A percentile compares a stretch with the other conserved stretches of the same genome.
Conservation (phyloP, 2,329 filamentous ascomycete species). For the Metarhizium sp. region DNA sequence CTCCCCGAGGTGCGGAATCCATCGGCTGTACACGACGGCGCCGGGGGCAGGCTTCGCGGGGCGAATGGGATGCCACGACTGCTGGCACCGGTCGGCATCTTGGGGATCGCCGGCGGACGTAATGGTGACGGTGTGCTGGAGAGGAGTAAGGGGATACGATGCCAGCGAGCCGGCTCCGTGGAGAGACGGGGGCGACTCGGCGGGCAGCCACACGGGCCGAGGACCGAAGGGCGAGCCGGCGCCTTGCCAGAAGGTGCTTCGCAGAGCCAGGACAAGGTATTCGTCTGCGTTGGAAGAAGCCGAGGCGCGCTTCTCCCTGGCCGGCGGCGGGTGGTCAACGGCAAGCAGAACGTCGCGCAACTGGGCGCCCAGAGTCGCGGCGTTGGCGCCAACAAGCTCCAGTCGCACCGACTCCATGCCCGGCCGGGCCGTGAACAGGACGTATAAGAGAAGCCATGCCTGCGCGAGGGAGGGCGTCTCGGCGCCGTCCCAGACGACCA, state of each 20-base stretch:
- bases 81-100: conserved; percentile 30
- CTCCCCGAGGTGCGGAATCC: conserved; percentile 66
- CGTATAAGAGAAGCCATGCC: conserved; percentile 43
- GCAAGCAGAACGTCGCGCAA: conserved; percentile 39
- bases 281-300: conserved; percentile 14
- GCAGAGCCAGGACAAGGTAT: conserved; percentile 33
- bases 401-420: conserved; percentile 40
- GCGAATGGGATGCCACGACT: conserved; percentile 61
- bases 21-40: conserved; percentile 66
- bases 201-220: conserved; percentile 51
- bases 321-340: conserved; percentile 35
- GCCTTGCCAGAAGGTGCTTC: conserved; percentile 60
- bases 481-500: conserved; percentile 32
- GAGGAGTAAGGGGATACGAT: conserved; percentile 38
- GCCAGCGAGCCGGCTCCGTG: conserved; percentile 25
- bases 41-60: conserved; percentile 63
- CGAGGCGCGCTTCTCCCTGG: conserved; percentile 17
- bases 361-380: conserved; percentile 26
- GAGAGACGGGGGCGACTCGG: conserved; percentile 29
- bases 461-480: conserved; percentile 37
- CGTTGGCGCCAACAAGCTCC: conserved; percentile 29
- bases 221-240: conserved; percentile 58
- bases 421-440: conserved; percentile 41
- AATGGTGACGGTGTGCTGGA: conserved; percentile 34
- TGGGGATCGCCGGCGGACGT: conserved; percentile 29